Conservation (phyloP, 805 yeast genomes). For the Wickerhamomyces queroliae region DNA sequence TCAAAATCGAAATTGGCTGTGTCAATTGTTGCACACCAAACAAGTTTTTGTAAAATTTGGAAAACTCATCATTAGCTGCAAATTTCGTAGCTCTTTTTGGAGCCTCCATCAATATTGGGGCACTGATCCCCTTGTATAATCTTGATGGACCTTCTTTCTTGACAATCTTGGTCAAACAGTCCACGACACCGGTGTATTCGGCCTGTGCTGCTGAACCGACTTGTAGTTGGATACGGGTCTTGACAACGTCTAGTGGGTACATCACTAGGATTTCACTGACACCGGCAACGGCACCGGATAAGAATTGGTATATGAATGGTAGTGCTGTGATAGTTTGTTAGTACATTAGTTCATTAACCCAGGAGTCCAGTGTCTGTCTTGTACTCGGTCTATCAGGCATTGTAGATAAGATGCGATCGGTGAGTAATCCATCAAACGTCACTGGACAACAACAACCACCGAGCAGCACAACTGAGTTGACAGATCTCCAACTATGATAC, state of each 20-base stretch:
- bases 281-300: constrained; percentile 94
- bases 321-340: constrained; percentile 36
- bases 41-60: constrained; percentile 65
- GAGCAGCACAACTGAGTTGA: no score
- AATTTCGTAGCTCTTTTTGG: constrained; percentile 98
- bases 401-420: background rate
- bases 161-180: constrained; percentile 78
- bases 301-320: constrained; percentile 89
- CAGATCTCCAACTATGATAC: no score
- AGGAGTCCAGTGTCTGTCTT: no score
- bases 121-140: constrained; percentile 88
- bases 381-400: no score
- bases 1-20: constrained; percentile 79
- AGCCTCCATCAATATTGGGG: constrained; percentile 98
- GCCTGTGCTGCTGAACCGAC: constrained; percentile 41
- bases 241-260: constrained; percentile 97
- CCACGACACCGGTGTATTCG: constrained; percentile 78
- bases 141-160: constrained; percentile 78
- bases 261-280: constrained; percentile 90
- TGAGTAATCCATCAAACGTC: background rate
- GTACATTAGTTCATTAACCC: background rate
- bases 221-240: constrained; percentile 91
- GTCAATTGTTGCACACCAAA: constrained; percentile 68
- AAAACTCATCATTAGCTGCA: constrained; percentile 97
- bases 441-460: background rate